A percentile compares a stretch with the other conserved stretches of the same genome.
These are phyloP conservation scores for Sarocladium kiliense DNA, from an alignment of 2,329 filamentous ascomycete genomes.

Conservation along the genomic window DNA sequence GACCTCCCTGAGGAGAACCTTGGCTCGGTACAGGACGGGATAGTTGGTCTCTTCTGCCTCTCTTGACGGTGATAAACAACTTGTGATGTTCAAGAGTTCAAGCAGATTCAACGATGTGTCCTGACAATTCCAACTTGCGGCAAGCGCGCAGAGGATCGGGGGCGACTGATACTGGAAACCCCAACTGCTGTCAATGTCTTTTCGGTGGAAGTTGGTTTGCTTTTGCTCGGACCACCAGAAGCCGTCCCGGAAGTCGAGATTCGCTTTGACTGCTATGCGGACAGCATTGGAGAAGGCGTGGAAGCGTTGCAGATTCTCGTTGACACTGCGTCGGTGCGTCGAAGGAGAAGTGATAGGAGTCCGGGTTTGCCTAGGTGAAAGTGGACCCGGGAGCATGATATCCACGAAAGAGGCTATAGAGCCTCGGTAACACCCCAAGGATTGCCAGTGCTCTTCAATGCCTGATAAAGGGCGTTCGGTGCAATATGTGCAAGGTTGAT, in stretches of 20 bases:
- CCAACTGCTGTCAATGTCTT: slow-evolving; percentile 17
- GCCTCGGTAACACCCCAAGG: slow-evolving; percentile 47
- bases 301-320: slow-evolving; percentile 43
- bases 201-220: slow-evolving; percentile 23
- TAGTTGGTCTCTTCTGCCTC: slow-evolving; percentile 42
- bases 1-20: slow-evolving; percentile 49
- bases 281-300: slow-evolving; percentile 37
- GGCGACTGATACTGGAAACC: slow-evolving; percentile 37
- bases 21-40: slow-evolving; percentile 48
- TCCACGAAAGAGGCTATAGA: slow-evolving; percentile 42
- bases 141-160: slow-evolving; percentile 44
- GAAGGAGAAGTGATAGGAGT: slow-evolving; percentile 47
- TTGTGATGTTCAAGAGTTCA: slow-evolving; percentile 45
- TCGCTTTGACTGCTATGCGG: slow-evolving; percentile 34
- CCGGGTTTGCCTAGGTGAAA: slow-evolving; percentile 43
- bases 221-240: slow-evolving; percentile 54
- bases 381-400: slow-evolving; percentile 45
- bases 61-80: slow-evolving; percentile 42
- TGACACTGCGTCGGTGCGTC: slow-evolving; percentile 43
- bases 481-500: slow-evolving; percentile 44
- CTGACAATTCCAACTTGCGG: slow-evolving; percentile 46
- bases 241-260: slow-evolving; percentile 48
- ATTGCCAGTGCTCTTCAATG: slow-evolving; percentile 40
- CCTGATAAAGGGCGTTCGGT: slow-evolving; percentile 29
- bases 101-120: slow-evolving; percentile 46